A percentile compares a stretch with the other conserved stretches of the same genome.
These are phyloP conservation scores for Scolecobasidium constrictum DNA, from an alignment of 2,329 filamentous ascomycete species.

Conservation along the genomic window DNA sequence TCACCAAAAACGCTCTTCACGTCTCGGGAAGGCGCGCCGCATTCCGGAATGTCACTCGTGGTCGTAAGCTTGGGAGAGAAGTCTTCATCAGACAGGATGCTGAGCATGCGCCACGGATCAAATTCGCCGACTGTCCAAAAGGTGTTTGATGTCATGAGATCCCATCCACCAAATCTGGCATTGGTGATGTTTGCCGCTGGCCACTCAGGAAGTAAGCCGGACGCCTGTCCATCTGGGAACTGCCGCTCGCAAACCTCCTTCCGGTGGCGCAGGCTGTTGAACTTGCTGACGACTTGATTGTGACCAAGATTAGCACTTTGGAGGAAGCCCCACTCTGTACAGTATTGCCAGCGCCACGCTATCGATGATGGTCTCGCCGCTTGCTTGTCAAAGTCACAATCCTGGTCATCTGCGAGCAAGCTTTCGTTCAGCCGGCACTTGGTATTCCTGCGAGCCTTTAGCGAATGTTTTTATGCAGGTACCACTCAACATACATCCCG, in stretches of 20 bases:
- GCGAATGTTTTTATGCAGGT: too few relatives aligned
- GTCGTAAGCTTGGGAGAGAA: constrained; percentile 29
- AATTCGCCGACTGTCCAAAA: constrained; percentile 41
- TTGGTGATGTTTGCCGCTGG: constrained; percentile 32
- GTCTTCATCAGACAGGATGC: constrained; percentile 29
- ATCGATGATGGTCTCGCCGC: constrained; percentile 27
- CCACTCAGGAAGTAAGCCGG: constrained; percentile 29
- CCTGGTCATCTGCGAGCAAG: constrained; percentile 8
- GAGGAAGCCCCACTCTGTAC: constrained; percentile 42
- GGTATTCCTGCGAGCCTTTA: too few relatives aligned
- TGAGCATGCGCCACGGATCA: constrained; percentile 41
- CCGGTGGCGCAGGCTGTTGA: constrained; percentile 33
- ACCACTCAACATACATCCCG: too few relatives aligned
- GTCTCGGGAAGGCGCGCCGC: constrained; percentile 24
- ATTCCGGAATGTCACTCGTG: constrained; percentile 32
- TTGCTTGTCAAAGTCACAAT: constrained; percentile 27
- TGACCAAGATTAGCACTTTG: constrained; percentile 38
- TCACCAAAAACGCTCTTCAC: constrained; percentile 6
- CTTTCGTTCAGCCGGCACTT: not conserved
- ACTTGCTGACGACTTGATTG: constrained; percentile 36
- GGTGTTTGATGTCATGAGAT: constrained; percentile 39
- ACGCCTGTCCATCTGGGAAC: constrained; percentile 32
- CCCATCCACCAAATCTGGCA: constrained; percentile 37
- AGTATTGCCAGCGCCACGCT: constrained; percentile 42
- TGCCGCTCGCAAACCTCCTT: constrained; percentile 36